These are phyloP conservation scores for Chlorella sp. DNA, from an alignment of 139 green algal species.

Conservation along the genomic window DNA sequence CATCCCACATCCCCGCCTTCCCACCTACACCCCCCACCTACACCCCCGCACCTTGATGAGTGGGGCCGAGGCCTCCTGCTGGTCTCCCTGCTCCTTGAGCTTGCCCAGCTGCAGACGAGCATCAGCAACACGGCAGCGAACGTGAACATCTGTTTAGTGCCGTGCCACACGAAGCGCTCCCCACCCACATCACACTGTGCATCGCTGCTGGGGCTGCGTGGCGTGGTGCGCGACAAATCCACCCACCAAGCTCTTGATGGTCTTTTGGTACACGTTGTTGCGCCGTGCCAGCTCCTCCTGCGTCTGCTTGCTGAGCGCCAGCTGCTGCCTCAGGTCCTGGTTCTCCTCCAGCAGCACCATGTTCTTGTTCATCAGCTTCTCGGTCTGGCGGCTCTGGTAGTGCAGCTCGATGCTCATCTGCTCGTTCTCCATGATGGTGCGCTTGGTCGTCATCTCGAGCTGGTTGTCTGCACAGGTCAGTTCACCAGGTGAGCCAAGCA, in stretches of 20 bases:
- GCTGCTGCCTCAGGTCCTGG: slow-evolving; percentile 43
- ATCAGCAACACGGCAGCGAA: background rate
- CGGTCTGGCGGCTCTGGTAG: slow-evolving; percentile 55
- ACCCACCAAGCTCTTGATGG: slow-evolving; percentile 36
- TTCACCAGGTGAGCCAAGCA: too few relatives aligned
- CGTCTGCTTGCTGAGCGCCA: slow-evolving; percentile 53
- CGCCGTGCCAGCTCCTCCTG: slow-evolving; percentile 61
- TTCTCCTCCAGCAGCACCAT: slow-evolving; percentile 26
- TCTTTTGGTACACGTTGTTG: slow-evolving; percentile 49
- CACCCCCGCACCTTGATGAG: background rate
- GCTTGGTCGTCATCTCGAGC: slow-evolving; percentile 77
- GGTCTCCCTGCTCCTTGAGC: slow-evolving; percentile 8
- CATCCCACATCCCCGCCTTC: background rate
- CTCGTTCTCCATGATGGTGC: slow-evolving; percentile 80
- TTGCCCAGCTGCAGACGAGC: slow-evolving; percentile 10
- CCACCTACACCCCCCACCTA: background rate
- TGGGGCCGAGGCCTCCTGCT: slow-evolving; percentile 5
- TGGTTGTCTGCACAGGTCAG: slow-evolving; percentile 65
- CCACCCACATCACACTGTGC: background rate
- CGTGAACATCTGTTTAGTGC: background rate
- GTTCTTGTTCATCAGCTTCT: slow-evolving; percentile 56
- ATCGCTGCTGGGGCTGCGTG: background rate
- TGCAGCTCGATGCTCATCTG: slow-evolving; percentile 66
- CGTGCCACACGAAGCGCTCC: too few relatives aligned
- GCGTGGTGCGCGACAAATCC: background rate